Evolutionary conservation across 2,329 filamentous ascomycete species (phyloP).

Genomic region (Talaromyces sp.): DNA sequence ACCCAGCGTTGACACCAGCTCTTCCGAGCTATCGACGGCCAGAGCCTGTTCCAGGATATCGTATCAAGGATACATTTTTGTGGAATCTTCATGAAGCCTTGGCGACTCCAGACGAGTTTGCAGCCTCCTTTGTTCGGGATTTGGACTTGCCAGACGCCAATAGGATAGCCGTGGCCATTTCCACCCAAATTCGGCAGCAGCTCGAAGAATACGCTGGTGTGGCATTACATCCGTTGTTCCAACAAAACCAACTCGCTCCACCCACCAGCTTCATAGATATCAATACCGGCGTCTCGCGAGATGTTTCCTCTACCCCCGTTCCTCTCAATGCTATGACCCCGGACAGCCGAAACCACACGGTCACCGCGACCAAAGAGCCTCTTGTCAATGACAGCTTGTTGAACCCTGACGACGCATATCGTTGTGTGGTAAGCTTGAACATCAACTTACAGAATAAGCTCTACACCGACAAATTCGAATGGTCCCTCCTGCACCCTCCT

Average conservation of each 20-base stretch:
- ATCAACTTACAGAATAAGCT: conserved; percentile 88
- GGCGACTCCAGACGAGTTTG: conserved; percentile 93
- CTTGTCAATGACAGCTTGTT: conserved; percentile 64
- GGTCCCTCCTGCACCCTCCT: conserved; percentile 87
- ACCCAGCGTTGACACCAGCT: conserved; percentile 54
- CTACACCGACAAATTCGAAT: conserved; percentile 97
- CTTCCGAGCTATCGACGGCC: conserved; percentile 74
- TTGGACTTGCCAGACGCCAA: conserved; percentile 78
- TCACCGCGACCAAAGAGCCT: conserved; percentile 30
- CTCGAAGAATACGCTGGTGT: conserved; percentile 94
- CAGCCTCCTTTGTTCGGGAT: conserved; percentile 84
- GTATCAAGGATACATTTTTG: conserved; percentile 89
- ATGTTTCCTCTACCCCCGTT: conserved; percentile 51
- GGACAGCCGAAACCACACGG: conserved; percentile 40
- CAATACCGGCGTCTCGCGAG: conserved; percentile 43
- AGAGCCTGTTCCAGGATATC: conserved; percentile 76
- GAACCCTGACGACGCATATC: conserved; percentile 90
- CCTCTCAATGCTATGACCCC: conserved; percentile 53
- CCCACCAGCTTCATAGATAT: conserved; percentile 15
- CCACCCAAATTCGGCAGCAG: conserved; percentile 90
- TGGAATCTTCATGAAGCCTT: conserved; percentile 97
- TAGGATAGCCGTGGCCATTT: conserved; percentile 71
- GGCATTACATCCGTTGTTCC: conserved; percentile 87
- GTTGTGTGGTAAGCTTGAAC: conserved; percentile 85
- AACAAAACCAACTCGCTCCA: conserved; percentile 40